Conservation (phyloP, 2,329 filamentous ascomycete species). For the Pseudogymnoascus sp. region DNA sequence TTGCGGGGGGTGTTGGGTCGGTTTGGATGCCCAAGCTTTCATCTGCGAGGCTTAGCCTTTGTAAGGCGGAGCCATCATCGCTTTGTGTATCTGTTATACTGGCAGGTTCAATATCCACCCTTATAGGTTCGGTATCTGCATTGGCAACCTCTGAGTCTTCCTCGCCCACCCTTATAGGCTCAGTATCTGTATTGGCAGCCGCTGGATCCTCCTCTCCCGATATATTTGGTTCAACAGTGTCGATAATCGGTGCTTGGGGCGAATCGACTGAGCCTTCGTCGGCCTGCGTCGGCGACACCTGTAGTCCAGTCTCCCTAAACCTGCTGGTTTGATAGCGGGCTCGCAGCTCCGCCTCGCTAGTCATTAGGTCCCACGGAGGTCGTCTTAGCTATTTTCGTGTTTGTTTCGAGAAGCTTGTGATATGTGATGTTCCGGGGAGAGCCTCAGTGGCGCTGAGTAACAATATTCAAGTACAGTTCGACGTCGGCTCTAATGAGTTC, state of each 20-base stretch:
- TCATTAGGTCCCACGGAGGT: background rate
- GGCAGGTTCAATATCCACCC: background rate
- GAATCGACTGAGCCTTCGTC: background rate
- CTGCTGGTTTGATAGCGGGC: slow-evolving; percentile 6
- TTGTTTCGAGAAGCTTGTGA: background rate
- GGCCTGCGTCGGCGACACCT: background rate
- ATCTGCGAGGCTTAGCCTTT: background rate
- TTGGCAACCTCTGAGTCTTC: background rate
- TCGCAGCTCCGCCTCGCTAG: slow-evolving; percentile 7
- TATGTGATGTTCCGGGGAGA: background rate
- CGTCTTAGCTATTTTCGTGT: background rate
- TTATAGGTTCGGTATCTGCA: background rate
- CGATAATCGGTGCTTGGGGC: background rate
- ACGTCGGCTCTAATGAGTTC: background rate
- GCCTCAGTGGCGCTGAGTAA: background rate
- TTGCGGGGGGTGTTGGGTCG: background rate
- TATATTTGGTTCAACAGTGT: background rate
- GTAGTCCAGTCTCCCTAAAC: background rate
- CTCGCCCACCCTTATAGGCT: background rate
- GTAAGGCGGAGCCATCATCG: background rate
- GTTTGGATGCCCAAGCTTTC: background rate
- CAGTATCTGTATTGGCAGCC: background rate
- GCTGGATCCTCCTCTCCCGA: background rate
- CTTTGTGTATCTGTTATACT: background rate
- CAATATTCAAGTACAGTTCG: background rate